A percentile compares a stretch with the other conserved stretches of the same genome.
phyloP scores from a whole-genome alignment of 495 filamentous ascomycete genomes.

The Clavariopsis aquatica region DNA sequence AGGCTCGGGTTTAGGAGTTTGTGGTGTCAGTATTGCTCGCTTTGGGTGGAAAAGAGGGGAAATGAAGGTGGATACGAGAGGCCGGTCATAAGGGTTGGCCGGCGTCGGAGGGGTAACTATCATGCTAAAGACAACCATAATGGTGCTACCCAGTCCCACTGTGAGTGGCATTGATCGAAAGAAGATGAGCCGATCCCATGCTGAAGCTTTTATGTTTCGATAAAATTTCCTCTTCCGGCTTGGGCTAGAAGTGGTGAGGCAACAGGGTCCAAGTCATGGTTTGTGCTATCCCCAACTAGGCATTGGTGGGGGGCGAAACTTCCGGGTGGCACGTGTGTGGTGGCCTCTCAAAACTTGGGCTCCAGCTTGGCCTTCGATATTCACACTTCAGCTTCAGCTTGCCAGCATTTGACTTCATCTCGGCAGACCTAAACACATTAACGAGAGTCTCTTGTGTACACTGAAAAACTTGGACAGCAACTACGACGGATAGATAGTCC shows the following conservation, averaged over 20 bases:
- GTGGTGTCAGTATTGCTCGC: not conserved
- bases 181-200: no score
- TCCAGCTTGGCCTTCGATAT: not conserved
- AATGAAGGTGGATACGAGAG: not conserved
- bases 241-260: no score
- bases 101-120: no score
- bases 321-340: conserved; percentile 1
- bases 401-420: not conserved
- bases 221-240: no score
- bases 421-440: not conserved
- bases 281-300: not conserved
- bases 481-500: not conserved
- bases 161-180: no score
- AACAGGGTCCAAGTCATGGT: not conserved
- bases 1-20: not conserved
- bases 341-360: not conserved
- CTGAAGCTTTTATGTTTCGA: no score
- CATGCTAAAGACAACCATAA: no score
- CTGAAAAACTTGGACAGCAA: no score
- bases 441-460: not conserved
- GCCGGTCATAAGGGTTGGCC: no score
- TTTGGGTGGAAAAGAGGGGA: not conserved
- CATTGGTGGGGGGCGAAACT: not conserved
- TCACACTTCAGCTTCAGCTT: not conserved
- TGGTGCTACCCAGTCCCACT: no score